Evolutionary conservation across 2,329 filamentous ascomycete species (phyloP), one percentile per base, ranked within the genome.

Genomic region (Beauveria caledonica): DNA sequence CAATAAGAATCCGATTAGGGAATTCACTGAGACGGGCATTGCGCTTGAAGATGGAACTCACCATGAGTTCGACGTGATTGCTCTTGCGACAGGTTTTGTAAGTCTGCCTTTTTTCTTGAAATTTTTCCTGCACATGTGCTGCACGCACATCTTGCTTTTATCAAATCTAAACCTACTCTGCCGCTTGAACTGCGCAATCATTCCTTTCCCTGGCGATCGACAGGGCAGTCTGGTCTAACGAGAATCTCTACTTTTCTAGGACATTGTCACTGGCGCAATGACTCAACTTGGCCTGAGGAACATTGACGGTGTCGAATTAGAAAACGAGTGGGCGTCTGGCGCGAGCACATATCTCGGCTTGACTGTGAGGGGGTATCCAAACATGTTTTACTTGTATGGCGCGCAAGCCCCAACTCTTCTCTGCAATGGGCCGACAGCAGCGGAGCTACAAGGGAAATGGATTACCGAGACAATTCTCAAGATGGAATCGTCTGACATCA

Each of bases 21-120:
- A 69, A 9, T 72, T 80, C 27, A 74, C 70, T 0, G 66, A 68
- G 3, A 71, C 63, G 0, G 78, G 78, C 0, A 74, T 82, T 53
- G 61, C 67, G 17, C 71, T 74, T 1, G 58, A 69, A 1, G 73
- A 77, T 1, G 71, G 65, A 9, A 65, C 69, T 17, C 39, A 55
- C 11, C 64, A 73, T 17, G 72, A 75, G 11, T 63, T 78, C 1
- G 73, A 75, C 45, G 60, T 73, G 0, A 61, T 76, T 40, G 66
- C 73, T 42, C 63, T 70, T n/a, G 70, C 70, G 36, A 68, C 69
- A 0, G 75, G 75, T 0, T 76, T 55, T 33, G 53, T 55, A 19
- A 46, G 53, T 55, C 73, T 23, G 69, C 75, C 50, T 65, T 68
- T 19, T 50, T 42, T 15, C 3, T 23, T 11, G 11, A 1, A 11